Conservation (phyloP, 257 asterid species). For the Verbascum thapsus region DNA sequence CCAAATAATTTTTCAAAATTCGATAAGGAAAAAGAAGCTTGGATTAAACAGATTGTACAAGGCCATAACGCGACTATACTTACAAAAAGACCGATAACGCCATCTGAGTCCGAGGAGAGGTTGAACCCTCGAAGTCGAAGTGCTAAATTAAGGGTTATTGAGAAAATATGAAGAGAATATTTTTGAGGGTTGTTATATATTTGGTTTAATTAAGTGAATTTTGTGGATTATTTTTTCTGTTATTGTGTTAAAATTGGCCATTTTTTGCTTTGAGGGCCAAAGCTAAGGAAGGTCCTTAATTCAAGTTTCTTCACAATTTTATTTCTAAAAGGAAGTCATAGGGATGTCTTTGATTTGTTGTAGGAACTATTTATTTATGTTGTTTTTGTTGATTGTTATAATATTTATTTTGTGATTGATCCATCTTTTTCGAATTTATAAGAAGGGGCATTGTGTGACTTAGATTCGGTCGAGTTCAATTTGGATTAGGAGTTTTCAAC, state of each 20-base stretch:
- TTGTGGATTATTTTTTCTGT: not conserved
- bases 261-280: not conserved
- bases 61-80: slow-evolving; percentile 61
- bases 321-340: too few relatives aligned
- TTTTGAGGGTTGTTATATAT: not conserved
- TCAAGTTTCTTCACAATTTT: not conserved
- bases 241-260: slow-evolving; percentile 8
- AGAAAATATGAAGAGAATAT: slow-evolving; percentile 52
- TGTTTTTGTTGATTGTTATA: too few relatives aligned
- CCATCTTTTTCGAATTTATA: too few relatives aligned
- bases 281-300: not conserved
- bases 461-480: too few relatives aligned
- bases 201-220: not conserved
- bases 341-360: too few relatives aligned
- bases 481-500: too few relatives aligned
- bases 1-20: slow-evolving; percentile 16
- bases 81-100: slow-evolving; percentile 92
- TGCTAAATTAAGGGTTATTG: slow-evolving; percentile 90
- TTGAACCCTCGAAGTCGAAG: slow-evolving; percentile 85
- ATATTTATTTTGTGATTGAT: too few relatives aligned
- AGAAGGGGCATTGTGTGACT: too few relatives aligned
- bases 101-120: slow-evolving; percentile 81
- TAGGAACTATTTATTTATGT: too few relatives aligned
- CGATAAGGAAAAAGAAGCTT: slow-evolving; percentile 50
- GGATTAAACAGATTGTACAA: slow-evolving; percentile 74